These are phyloP conservation scores for Vicia faba DNA, from an alignment of 306 rosid genomes.

Conservation along the genomic window DNA sequence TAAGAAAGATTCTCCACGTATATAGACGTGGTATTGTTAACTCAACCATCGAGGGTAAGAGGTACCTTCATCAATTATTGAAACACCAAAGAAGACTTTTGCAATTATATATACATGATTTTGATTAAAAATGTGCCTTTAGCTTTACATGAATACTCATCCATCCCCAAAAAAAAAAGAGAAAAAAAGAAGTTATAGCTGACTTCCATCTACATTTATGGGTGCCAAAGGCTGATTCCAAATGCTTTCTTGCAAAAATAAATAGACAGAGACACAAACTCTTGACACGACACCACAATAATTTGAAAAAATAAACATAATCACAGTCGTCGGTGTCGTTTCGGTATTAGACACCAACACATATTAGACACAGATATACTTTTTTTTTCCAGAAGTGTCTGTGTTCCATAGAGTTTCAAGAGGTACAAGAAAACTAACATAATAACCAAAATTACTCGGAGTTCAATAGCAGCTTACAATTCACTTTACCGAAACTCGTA, in stretches of 20 bases:
- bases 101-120: neutral
- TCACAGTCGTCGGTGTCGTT: too few species aligned
- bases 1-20: constrained; percentile 19
- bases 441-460: constrained; percentile 27
- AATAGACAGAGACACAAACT: too few species aligned
- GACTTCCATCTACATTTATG: neutral
- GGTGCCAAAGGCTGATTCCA: neutral
- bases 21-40: constrained; percentile 12
- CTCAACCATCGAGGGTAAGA: neutral
- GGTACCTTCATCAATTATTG: constrained; percentile 9
- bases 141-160: constrained; percentile 4
- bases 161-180: neutral
- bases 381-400: too few species aligned
- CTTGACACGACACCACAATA: too few species aligned
- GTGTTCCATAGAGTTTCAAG: neutral
- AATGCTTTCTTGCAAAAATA: neutral
- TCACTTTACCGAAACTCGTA: neutral
- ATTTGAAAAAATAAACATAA: too few species aligned
- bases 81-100: constrained; percentile 10
- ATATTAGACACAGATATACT: too few species aligned
- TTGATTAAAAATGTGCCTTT: constrained; percentile 3
- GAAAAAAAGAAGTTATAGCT: neutral
- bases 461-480: constrained; percentile 23
- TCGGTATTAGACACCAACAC: too few species aligned
- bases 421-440: neutral